Evolutionary conservation across 306 rosid genomes (phyloP).

Genomic region (Prunus fruticosa): DNA sequence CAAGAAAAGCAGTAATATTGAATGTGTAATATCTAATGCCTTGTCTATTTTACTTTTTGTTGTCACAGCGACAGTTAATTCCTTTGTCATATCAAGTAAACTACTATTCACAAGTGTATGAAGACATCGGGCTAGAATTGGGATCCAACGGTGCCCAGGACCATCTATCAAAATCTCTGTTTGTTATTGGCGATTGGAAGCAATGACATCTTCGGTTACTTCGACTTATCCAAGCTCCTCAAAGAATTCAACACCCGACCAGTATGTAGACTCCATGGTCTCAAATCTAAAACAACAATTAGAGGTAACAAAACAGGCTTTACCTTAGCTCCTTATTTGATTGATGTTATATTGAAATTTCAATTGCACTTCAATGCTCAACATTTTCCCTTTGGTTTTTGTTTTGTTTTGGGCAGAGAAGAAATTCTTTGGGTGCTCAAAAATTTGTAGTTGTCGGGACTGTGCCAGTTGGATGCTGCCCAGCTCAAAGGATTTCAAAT

Average conservation of each 20-base stretch:
- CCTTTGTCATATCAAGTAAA: slow-evolving; percentile 53
- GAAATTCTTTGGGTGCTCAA: slow-evolving; percentile 49
- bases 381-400: background rate
- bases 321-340: no score
- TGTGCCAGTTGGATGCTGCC: slow-evolving; percentile 69
- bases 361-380: background rate
- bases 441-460: slow-evolving; percentile 51
- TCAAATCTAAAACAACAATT: slow-evolving; percentile 43
- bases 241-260: slow-evolving; percentile 40
- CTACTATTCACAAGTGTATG: slow-evolving; percentile 33
- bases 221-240: slow-evolving; percentile 30
- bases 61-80: slow-evolving; percentile 39
- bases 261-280: slow-evolving; percentile 48
- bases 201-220: slow-evolving; percentile 69
- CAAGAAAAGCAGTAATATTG: background rate
- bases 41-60: background rate
- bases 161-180: slow-evolving; percentile 59
- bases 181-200: slow-evolving; percentile 73
- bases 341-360: background rate
- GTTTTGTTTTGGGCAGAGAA: slow-evolving; percentile 31
- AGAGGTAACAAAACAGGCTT: slow-evolving; percentile 35
- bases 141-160: slow-evolving; percentile 34
- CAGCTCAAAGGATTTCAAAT: slow-evolving; percentile 35
- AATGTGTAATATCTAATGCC: background rate
- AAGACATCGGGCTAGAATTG: slow-evolving; percentile 29